Percentiles rank a stretch among this genome's conserved stretches.
Evolutionary conservation across 805 yeast genomes (phyloP).

Genomic region (Yamadazyma ubonensis): DNA sequence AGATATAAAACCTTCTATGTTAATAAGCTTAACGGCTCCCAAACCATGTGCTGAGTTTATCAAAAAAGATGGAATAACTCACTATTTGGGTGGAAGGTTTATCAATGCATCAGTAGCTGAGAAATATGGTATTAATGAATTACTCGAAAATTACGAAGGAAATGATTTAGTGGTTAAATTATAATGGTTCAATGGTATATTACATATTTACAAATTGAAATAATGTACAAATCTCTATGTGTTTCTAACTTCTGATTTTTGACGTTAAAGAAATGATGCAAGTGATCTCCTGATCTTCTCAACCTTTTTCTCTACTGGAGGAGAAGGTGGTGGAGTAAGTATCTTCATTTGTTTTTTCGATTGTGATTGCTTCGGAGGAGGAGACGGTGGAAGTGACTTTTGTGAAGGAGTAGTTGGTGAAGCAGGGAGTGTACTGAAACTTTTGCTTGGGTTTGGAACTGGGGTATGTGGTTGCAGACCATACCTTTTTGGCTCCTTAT

Average conservation of each 20-base stretch:
- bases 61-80: conserved; percentile 34
- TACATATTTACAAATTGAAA: neutral
- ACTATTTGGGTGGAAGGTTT: conserved; percentile 91
- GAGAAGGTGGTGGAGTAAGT: conserved; percentile 1
- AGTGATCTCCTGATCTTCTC: conserved; percentile 10
- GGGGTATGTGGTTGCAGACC: neutral
- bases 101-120: conserved; percentile 64
- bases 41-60: conserved; percentile 75
- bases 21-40: conserved; percentile 90
- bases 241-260: conserved; percentile 4
- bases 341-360: neutral
- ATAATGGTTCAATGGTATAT: conserved; percentile 1
- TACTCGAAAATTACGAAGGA: conserved; percentile 27
- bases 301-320: conserved; percentile 1
- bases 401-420: neutral
- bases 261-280: conserved; percentile 9
- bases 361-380: conserved; percentile 1
- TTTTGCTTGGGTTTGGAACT: neutral
- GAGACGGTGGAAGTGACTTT: conserved; percentile 4
- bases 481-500: too few species aligned
- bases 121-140: conserved; percentile 66
- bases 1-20: conserved; percentile 57
- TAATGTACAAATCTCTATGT: neutral
- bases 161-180: conserved; percentile 40
- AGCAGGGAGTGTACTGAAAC: neutral